Percentiles rank a stretch among this genome's conserved stretches.
These are phyloP conservation scores for Sclerotinia minor DNA, from an alignment of 2,329 filamentous ascomycete genomes.

Conservation along the genomic window DNA sequence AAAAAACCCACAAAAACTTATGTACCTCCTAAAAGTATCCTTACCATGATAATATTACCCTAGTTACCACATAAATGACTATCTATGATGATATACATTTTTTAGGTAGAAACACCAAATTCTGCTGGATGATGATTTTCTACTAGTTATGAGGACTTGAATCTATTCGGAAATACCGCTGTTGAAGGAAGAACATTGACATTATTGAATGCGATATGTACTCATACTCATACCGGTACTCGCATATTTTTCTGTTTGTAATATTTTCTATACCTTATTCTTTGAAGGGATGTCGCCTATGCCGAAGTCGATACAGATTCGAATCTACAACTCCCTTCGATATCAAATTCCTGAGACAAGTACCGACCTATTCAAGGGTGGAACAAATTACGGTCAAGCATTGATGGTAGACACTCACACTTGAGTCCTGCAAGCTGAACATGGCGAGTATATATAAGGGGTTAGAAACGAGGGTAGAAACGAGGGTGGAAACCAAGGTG, in stretches of 20 bases:
- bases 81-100: neutral
- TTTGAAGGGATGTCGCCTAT: too few relatives aligned
- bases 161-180: neutral
- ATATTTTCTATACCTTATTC: too few relatives aligned
- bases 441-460: neutral
- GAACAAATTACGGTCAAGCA: conserved; percentile 10
- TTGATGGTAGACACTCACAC: neutral
- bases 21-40: neutral
- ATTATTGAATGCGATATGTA: neutral
- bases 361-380: neutral
- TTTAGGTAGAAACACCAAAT: too few relatives aligned
- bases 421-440: neutral
- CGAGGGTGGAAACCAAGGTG: neutral
- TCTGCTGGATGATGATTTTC: too few relatives aligned
- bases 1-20: neutral
- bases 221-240: neutral
- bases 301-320: too few relatives aligned
- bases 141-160: neutral
- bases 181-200: neutral
- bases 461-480: neutral
- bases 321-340: too few relatives aligned
- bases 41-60: neutral
- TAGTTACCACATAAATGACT: neutral
- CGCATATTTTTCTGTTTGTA: too few relatives aligned
- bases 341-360: neutral